These are phyloP conservation scores for Neonectria magnoliae DNA, from an alignment of 2,329 filamentous ascomycete species.

Conservation along the genomic window DNA sequence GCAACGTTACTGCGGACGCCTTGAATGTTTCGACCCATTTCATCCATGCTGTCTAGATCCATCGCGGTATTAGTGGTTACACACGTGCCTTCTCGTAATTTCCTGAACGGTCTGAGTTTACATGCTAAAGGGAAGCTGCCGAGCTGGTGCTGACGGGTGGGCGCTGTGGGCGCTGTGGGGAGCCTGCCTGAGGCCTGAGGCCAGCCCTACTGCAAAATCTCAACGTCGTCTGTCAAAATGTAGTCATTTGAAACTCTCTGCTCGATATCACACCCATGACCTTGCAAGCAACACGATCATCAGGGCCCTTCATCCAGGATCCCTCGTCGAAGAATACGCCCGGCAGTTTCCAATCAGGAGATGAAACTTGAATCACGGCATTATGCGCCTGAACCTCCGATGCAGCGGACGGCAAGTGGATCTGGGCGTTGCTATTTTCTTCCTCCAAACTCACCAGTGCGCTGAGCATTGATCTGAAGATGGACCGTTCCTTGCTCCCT, in stretches of 20 bases:
- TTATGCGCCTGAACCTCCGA: slow-evolving; percentile 21
- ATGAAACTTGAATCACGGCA: slow-evolving; percentile 17
- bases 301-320: slow-evolving; percentile 12
- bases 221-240: slow-evolving; percentile 24
- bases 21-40: neutral
- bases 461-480: slow-evolving; percentile 27
- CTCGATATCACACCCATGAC: slow-evolving; percentile 14
- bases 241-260: slow-evolving; percentile 8
- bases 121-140: neutral
- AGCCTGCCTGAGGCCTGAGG: slow-evolving; percentile 9
- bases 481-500: slow-evolving; percentile 2
- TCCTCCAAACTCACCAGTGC: slow-evolving; percentile 19
- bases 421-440: slow-evolving; percentile 12
- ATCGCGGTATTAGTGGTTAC: neutral
- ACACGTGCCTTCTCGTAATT: slow-evolving; percentile 14
- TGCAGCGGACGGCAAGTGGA: slow-evolving; percentile 15
- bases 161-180: neutral
- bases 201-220: slow-evolving; percentile 19
- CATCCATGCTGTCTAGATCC: neutral
- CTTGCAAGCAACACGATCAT: slow-evolving; percentile 9
- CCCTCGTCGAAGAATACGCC: slow-evolving; percentile 21
- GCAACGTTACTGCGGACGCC: neutral
- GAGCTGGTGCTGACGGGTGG: neutral
- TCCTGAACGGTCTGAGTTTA: slow-evolving; percentile 7
- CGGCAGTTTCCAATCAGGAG: slow-evolving; percentile 18